Evolutionary conservation across 257 asterid species (phyloP), one percentile per base, ranked within the genome.

Genomic region (Sherardia arvensis): DNA sequence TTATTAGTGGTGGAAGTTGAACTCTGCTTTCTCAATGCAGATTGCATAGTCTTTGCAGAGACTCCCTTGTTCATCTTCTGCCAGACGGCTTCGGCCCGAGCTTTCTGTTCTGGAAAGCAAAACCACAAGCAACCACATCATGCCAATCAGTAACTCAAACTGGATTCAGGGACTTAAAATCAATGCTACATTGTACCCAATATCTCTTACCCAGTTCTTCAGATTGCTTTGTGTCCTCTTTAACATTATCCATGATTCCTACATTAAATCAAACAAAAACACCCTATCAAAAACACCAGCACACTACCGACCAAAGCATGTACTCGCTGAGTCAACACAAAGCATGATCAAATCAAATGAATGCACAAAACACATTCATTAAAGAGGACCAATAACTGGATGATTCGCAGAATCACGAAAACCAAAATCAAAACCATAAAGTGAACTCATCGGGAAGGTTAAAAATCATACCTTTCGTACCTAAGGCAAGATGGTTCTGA

Each of bases 51-150:
- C 72, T 79, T 85, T 21, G 73, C 59, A 38, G 99, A 76, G 49
- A 84, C 82, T 62, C 97, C 99, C 75, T 92, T 89, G 63, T 80
- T 92, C 97, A 92, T 92, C 81, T 89, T 83, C 78, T 79, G 83
- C 99, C 99, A 92, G 29, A 89, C 73, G 71, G 88, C 95, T 73
- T 87, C 96, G 29, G 89, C 78, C 40, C 95, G 90, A 68, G 87
- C 94, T 73, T 85, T 84, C 71, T 89, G 84, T 72, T 87, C 99
- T 92, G 77, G 68, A 48, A 75, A 57, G 29, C 67, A 27, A 56
- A 69, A 28, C 48, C n/a, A n/a, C n/a, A n/a, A n/a, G 62, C 6
- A 69, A 53, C 65, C 27, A 57, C 48, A 61, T 29, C 25, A 33
- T 61, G 59, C 15, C 22, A 61, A 57, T 70, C 26, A 2, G 33